Evolutionary conservation across 768 basidiomycete species (phyloP).

Genomic region (Trametes elegans): DNA sequence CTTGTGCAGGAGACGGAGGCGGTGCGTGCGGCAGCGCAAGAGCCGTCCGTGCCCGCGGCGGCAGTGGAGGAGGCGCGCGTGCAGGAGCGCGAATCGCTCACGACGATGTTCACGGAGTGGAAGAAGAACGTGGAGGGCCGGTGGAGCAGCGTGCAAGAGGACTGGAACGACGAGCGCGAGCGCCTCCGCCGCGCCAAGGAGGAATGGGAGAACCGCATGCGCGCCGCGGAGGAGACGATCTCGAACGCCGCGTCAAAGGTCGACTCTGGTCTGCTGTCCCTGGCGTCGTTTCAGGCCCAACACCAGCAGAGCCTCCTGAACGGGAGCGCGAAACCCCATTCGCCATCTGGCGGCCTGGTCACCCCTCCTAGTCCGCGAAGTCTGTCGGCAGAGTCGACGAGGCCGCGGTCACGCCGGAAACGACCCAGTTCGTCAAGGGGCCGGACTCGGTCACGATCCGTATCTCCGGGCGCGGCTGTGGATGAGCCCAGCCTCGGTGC

Average conservation of each 20-base stretch:
- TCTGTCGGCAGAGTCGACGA: slow-evolving; percentile 57
- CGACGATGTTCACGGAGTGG: slow-evolving; percentile 64
- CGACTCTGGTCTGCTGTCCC: slow-evolving; percentile 33
- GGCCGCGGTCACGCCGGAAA: slow-evolving; percentile 26
- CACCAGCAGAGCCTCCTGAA: slow-evolving; percentile 33
- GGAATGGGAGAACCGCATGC: slow-evolving; percentile 73
- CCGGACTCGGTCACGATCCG: slow-evolving; percentile 36
- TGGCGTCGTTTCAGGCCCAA: slow-evolving; percentile 32
- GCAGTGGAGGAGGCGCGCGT: slow-evolving; percentile 32
- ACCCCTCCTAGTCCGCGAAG: slow-evolving; percentile 78
- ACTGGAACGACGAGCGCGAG: slow-evolving; percentile 81
- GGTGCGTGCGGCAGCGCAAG: slow-evolving; percentile 30
- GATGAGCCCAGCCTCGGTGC: slow-evolving; percentile 8
- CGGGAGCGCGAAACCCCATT: slow-evolving; percentile 30
- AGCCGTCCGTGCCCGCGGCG: slow-evolving; percentile 12
- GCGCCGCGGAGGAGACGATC: slow-evolving; percentile 52
- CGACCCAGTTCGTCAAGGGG: slow-evolving; percentile 36
- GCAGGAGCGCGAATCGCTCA: slow-evolving; percentile 48
- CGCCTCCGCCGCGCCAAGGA: slow-evolving; percentile 69
- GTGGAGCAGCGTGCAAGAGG: slow-evolving; percentile 75
- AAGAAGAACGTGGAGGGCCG: slow-evolving; percentile 75
- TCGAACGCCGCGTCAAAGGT: slow-evolving; percentile 41
- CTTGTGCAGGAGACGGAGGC: slow-evolving; percentile 28
- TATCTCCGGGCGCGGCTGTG: slow-evolving; percentile 24
- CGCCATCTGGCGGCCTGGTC: slow-evolving; percentile 54